A percentile compares a stretch with the other conserved stretches of the same genome.
Evolutionary conservation across 1,284 basidiomycete genomes (phyloP).

Genomic region (Apiotrichum sp.): DNA sequence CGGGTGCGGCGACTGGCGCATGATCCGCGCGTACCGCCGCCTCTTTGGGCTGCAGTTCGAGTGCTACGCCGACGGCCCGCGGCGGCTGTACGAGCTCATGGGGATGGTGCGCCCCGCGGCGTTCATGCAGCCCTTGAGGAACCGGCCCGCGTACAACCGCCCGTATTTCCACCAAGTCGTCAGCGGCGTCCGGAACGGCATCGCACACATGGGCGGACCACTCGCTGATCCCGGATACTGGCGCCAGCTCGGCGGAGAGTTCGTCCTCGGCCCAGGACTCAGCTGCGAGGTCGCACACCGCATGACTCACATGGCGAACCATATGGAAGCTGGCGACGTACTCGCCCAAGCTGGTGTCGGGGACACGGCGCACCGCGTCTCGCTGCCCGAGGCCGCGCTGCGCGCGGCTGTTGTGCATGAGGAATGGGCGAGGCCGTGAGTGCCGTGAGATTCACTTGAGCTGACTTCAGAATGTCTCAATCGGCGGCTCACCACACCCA

Average conservation of each 20-base stretch:
- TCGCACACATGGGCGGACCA: constrained; percentile 30
- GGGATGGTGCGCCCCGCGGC: constrained; percentile 40
- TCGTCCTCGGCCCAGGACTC: constrained; percentile 34
- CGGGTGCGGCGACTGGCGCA: constrained; percentile 42
- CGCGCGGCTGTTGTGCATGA: too few species aligned
- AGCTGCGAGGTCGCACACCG: constrained; percentile 45
- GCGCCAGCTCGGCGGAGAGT: constrained; percentile 46
- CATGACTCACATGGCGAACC: constrained; percentile 42
- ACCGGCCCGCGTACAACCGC: constrained; percentile 36
- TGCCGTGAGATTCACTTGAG: too few species aligned
- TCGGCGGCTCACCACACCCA: too few species aligned
- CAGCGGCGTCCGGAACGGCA: constrained; percentile 36
- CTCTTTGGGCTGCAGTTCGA: constrained; percentile 39
- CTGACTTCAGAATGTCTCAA: too few species aligned
- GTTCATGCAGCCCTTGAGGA: constrained; percentile 30
- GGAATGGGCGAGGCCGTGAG: too few species aligned
- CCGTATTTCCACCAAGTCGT: constrained; percentile 33
- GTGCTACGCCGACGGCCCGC: constrained; percentile 40
- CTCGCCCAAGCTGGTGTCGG: background rate
- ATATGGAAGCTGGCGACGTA: constrained; percentile 43
- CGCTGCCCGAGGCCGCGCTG: too few species aligned
- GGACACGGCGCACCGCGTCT: too few species aligned
- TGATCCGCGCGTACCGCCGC: constrained; percentile 40
- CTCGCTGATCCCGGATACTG: constrained; percentile 36
- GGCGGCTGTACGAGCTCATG: constrained; percentile 36